Evolutionary conservation across 164 flowering plant species (phyloP).

Genomic region (Platanus orientalis): DNA sequence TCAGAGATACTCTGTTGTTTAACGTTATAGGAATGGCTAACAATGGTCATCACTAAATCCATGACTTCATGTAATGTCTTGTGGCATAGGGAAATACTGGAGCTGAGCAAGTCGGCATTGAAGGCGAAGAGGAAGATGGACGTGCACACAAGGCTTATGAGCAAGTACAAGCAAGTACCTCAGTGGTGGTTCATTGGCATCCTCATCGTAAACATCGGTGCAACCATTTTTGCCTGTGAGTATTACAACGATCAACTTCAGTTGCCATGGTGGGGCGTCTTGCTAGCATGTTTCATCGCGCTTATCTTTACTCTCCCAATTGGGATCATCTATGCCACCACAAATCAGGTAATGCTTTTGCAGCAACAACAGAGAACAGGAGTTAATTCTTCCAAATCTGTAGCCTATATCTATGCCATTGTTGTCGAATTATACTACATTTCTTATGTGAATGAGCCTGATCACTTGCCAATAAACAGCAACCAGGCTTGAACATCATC

Average conservation of each 20-base stretch:
- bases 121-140: slow-evolving; percentile 49
- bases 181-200: slow-evolving; percentile 79
- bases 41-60: too few relatives aligned
- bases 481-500: slow-evolving; percentile 70
- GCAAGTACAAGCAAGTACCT: slow-evolving; percentile 65
- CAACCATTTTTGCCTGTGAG: slow-evolving; percentile 56
- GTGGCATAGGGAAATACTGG: slow-evolving; percentile 59
- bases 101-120: slow-evolving; percentile 57
- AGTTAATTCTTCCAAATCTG: too few relatives aligned
- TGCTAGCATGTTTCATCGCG: slow-evolving; percentile 70
- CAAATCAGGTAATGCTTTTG: slow-evolving; percentile 96
- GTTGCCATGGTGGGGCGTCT: slow-evolving; percentile 87
- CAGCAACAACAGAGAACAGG: too few relatives aligned
- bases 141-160: slow-evolving; percentile 73
- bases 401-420: too few relatives aligned
- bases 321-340: slow-evolving; percentile 83
- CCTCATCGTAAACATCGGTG: slow-evolving; percentile 50
- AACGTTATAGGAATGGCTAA: too few relatives aligned
- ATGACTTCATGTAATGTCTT: not conserved
- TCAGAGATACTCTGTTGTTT: too few relatives aligned
- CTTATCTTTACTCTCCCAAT: slow-evolving; percentile 80
- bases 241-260: slow-evolving; percentile 74
- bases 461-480: slow-evolving; percentile 17
- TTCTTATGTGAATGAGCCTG: too few relatives aligned
- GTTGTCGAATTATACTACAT: too few relatives aligned